Base-by-base conservation (phyloP, 179 eudicot genomes). In the Beta lomatogona region DNA sequence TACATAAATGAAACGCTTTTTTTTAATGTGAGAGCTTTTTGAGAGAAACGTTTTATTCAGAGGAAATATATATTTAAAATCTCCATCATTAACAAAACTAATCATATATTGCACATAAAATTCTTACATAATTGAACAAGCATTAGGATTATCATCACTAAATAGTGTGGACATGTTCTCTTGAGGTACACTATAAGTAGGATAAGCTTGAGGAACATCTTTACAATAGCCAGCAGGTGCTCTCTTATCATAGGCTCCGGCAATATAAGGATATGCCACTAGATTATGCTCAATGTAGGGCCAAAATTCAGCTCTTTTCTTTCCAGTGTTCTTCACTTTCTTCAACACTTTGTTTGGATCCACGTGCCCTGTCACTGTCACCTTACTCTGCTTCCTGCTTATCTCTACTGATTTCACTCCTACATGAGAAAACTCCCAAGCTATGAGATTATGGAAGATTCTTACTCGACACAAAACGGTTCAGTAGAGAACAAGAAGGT, bases 301-400 rank as follows among this genome's bases (percentile, higher is more conserved):
- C 97, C 98, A 94, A 68, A 91, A 91, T 73, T 92, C 93, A 7
- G 97, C 98, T 81, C 89, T 89, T 66, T 87, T 91, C 53, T 91
- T 91, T 3, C 94, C 96, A 0, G 92, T 89, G 31, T 81, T 84
- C 72, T 88, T 92, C 68, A 94, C 87, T 75, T 82, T 89, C 79
- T 86, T 89, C 28, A 92, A 60, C 54, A 94, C 98, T 77, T 85
- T 92, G 71, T 86, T 89, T 19, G 97, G 91, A 59, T 94, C 93
- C 0, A 92, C 92, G 22, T 85, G 82, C 3, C 98, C 98, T 6
- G 87, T 90, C 19, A 92, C 93, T 44, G 86, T 91, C 67, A 93
- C 91, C 60, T 91, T 86, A 88, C 90, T 87, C 74, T 89, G 90
- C 79, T 92, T 93, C 78, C 92, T 80, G 79, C 83, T 88, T 65